Conservation (phyloP, 2,329 filamentous ascomycete genomes). For the Pyrenochaeta sp. region DNA sequence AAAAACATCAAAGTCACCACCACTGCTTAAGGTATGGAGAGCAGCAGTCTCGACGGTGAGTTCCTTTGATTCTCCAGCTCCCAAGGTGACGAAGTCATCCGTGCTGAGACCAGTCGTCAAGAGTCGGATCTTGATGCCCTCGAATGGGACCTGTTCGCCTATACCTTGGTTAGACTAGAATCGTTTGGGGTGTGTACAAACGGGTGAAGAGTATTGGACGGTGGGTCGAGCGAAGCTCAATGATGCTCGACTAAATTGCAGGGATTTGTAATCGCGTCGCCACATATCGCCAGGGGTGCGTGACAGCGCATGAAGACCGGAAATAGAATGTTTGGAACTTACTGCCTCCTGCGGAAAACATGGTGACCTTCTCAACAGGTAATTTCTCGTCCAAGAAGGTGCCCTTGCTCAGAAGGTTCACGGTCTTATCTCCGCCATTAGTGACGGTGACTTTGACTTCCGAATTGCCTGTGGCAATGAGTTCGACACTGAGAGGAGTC, state of each 20-base stretch:
- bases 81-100: constrained; percentile 61
- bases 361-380: constrained; percentile 63
- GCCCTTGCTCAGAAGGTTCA: constrained; percentile 64
- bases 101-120: constrained; percentile 55
- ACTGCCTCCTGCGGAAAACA: constrained; percentile 58
- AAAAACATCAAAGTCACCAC: constrained; percentile 65
- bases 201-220: not conserved
- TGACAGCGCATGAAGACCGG: not conserved
- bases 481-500: constrained; percentile 47
- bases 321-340: constrained; percentile 18
- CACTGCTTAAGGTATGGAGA: constrained; percentile 61
- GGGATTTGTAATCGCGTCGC: not conserved
- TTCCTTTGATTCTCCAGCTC: constrained; percentile 58
- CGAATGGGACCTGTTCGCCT: constrained; percentile 59
- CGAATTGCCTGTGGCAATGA: constrained; percentile 62
- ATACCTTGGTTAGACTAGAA: constrained; percentile 7
- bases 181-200: not conserved
- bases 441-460: constrained; percentile 63
- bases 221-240: not conserved
- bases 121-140: constrained; percentile 63
- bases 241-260: not conserved
- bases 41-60: constrained; percentile 65
- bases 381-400: constrained; percentile 60
- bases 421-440: constrained; percentile 59
- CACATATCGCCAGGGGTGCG: not conserved